A percentile compares a stretch with the other conserved stretches of the same genome.
These are phyloP conservation scores for Trametes cubensis DNA, from an alignment of 768 basidiomycete species.

Conservation along the genomic window DNA sequence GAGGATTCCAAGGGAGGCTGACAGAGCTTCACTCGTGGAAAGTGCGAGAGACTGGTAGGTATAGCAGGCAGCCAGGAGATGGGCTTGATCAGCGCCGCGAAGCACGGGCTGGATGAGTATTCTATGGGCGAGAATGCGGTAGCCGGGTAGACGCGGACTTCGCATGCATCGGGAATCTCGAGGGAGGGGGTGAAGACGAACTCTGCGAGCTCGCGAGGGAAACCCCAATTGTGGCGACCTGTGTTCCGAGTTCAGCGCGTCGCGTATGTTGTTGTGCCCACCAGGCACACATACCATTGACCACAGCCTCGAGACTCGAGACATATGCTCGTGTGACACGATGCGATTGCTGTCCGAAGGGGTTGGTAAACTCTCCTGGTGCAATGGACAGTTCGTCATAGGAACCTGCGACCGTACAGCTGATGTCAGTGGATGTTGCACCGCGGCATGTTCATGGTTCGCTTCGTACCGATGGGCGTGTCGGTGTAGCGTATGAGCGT, in stretches of 20 bases:
- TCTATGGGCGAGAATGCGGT: slow-evolving; percentile 16
- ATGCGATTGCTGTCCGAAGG: slow-evolving; percentile 11
- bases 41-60: slow-evolving; percentile 17
- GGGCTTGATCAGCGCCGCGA: slow-evolving; percentile 21
- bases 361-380: slow-evolving; percentile 22
- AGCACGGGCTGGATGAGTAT: slow-evolving; percentile 13
- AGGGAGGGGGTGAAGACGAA: slow-evolving; percentile 22
- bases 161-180: slow-evolving; percentile 9
- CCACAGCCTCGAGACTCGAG: slow-evolving; percentile 15
- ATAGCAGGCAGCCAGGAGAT: slow-evolving; percentile 17
- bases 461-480: slow-evolving; percentile 17
- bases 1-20: slow-evolving; percentile 19
- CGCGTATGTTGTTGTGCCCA: too few relatives aligned
- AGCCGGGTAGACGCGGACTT: slow-evolving; percentile 22
- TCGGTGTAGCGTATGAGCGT: slow-evolving; percentile 14
- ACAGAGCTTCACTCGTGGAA: slow-evolving; percentile 15
- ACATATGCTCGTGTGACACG: slow-evolving; percentile 22
- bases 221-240: slow-evolving; percentile 22
- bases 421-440: too few relatives aligned
- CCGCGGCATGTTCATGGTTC: not conserved
- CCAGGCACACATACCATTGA: slow-evolving; percentile 12
- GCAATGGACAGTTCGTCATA: slow-evolving; percentile 18
- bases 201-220: slow-evolving; percentile 23
- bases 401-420: not conserved
- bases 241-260: too few relatives aligned